Conservation (phyloP, 1,139 yeast species). For the Kodamaea arcana region DNA sequence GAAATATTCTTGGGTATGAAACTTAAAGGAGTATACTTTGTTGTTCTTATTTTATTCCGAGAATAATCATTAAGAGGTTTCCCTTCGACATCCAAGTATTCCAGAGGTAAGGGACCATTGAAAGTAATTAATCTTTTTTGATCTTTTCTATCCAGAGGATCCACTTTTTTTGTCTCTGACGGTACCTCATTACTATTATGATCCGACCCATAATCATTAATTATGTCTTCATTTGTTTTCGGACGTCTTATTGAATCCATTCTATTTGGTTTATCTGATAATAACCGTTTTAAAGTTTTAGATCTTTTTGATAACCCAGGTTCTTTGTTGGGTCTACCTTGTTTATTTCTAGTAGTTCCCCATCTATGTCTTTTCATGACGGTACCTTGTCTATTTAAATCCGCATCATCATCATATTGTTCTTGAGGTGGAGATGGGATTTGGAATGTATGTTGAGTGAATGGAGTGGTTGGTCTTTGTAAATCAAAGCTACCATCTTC, state of each 20-base stretch:
- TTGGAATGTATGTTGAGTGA: slow-evolving; percentile 13
- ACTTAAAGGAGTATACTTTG: slow-evolving; percentile 55
- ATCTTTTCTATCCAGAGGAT: slow-evolving; percentile 37
- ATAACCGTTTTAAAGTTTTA: slow-evolving; percentile 39
- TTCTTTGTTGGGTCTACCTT: slow-evolving; percentile 58
- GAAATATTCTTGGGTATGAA: slow-evolving; percentile 52
- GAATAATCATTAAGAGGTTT: slow-evolving; percentile 34
- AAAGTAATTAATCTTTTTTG: slow-evolving; percentile 57
- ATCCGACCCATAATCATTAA: slow-evolving; percentile 19
- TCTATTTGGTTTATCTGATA: slow-evolving; percentile 11
- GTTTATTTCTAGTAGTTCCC: slow-evolving; percentile 83
- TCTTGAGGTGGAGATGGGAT: slow-evolving; percentile 8
- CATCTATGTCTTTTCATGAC: slow-evolving; percentile 74
- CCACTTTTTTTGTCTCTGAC: slow-evolving; percentile 25
- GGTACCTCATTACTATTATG: slow-evolving; percentile 12
- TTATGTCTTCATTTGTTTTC: slow-evolving; percentile 20
- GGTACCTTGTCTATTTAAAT: slow-evolving; percentile 12
- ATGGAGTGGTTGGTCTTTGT: slow-evolving; percentile 5
- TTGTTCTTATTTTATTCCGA: slow-evolving; percentile 56
- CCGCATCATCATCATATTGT: slow-evolving; percentile 4
- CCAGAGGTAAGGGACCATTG: slow-evolving; percentile 66
- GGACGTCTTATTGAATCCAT: slow-evolving; percentile 20
- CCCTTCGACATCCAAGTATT: slow-evolving; percentile 47
- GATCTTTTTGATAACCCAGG: slow-evolving; percentile 39
- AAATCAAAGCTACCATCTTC: slow-evolving; percentile 20